These are phyloP conservation scores for Phaeosphaeriaceae sp. DNA, from an alignment of 2,329 filamentous ascomycete genomes.

Conservation along the genomic window DNA sequence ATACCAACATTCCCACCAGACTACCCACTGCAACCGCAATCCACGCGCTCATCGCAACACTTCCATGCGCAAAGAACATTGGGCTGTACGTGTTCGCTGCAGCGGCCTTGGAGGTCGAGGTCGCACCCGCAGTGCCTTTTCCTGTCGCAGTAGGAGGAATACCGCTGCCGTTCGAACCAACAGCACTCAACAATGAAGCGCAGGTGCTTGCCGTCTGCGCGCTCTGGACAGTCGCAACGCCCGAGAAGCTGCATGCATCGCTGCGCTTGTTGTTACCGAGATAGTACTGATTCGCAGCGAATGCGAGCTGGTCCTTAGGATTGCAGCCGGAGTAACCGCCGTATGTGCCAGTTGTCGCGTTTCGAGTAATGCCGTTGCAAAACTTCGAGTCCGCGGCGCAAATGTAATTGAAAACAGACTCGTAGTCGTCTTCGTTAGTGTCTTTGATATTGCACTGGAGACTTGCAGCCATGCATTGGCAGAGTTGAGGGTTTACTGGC, in stretches of 20 bases:
- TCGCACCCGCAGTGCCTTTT: constrained; percentile 12
- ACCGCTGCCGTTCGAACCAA: constrained; percentile 66
- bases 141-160: constrained; percentile 51
- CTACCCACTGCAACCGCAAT: constrained; percentile 27
- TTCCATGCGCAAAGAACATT: constrained; percentile 35
- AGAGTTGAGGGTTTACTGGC: constrained; percentile 78
- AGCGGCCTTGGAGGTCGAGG: constrained; percentile 29
- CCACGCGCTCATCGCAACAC: constrained; percentile 28
- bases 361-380: constrained; percentile 72
- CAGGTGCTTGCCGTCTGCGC: constrained; percentile 61
- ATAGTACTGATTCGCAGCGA: constrained; percentile 74
- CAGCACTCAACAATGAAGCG: constrained; percentile 64
- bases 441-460: constrained; percentile 73
- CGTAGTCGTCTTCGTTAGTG: constrained; percentile 66
- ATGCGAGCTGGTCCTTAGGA: constrained; percentile 73
- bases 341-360: constrained; percentile 72
- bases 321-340: constrained; percentile 80
- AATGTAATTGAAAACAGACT: constrained; percentile 74
- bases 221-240: constrained; percentile 52
- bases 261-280: constrained; percentile 56
- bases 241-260: constrained; percentile 74
- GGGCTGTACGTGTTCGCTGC: constrained; percentile 25
- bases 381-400: constrained; percentile 64
- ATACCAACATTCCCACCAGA: constrained; percentile 35
- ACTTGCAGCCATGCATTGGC: constrained; percentile 80